Evolutionary conservation across 331 rosid species (phyloP).

Genomic region (Acacia concinna): DNA sequence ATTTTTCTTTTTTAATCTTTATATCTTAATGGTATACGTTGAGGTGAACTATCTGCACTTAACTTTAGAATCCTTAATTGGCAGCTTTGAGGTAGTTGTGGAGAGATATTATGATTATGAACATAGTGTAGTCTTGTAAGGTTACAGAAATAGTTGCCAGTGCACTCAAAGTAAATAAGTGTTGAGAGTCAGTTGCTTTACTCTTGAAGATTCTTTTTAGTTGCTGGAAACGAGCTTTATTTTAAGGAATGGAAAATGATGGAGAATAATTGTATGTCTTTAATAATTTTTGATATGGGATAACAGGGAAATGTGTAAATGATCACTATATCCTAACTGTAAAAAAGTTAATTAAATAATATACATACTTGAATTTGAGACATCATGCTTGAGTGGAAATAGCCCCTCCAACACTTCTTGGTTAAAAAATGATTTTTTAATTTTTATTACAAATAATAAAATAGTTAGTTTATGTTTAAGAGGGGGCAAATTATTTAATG

Average conservation of each 20-base stretch:
- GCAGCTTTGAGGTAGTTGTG: constrained; percentile 8
- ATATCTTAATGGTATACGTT: not conserved
- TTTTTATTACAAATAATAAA: not conserved
- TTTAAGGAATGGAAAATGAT: not conserved
- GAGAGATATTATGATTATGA: not conserved
- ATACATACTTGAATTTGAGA: not conserved
- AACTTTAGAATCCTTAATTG: constrained; percentile 3
- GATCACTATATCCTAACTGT: not conserved
- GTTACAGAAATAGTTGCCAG: not conserved
- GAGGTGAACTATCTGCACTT: not conserved
- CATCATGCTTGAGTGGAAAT: not conserved
- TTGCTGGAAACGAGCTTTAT: not conserved
- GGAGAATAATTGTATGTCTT: not conserved
- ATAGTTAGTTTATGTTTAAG: not conserved
- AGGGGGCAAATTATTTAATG: not conserved
- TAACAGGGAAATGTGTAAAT: not conserved
- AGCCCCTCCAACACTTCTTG: not conserved
- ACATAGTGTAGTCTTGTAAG: not conserved
- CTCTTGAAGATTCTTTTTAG: not conserved
- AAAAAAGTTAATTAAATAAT: not conserved
- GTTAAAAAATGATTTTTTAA: not conserved
- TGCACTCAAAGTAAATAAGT: not conserved
- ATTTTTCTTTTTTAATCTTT: not conserved
- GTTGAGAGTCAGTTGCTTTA: not conserved
- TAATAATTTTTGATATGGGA: not conserved